Conservation (phyloP, 768 basidiomycete species). For the Phanerochaete carnosa region DNA sequence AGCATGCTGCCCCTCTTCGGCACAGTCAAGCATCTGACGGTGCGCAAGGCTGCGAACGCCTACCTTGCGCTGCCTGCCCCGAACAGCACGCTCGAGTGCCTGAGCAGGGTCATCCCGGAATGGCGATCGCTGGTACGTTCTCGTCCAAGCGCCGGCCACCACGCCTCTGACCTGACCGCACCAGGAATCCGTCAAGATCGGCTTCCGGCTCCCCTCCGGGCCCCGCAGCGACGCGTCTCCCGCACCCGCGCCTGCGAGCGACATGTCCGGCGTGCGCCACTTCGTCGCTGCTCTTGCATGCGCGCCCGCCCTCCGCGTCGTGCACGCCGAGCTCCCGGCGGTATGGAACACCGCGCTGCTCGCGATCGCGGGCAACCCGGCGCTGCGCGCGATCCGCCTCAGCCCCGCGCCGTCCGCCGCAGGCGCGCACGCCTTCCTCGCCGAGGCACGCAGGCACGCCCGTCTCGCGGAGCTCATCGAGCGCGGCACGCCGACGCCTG, state of each 20-base stretch:
- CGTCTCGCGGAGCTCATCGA: conserved; percentile 52
- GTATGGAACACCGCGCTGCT: conserved; percentile 58
- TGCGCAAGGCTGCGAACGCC: conserved; percentile 46
- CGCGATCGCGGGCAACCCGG: conserved; percentile 38
- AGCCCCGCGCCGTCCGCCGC: conserved; percentile 31
- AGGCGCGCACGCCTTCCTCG: conserved; percentile 54
- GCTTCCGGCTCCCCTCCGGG: conserved; percentile 51
- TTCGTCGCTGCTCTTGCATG: conserved; percentile 37
- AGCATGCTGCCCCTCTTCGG: conserved; percentile 21
- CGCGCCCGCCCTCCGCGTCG: conserved; percentile 41
- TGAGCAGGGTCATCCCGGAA: conserved; percentile 40
- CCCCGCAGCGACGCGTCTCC: conserved; percentile 11
- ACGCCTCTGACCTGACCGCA: background rate
- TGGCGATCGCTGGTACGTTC: conserved; percentile 50
- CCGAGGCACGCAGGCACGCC: conserved; percentile 49
- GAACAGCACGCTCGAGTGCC: conserved; percentile 39
- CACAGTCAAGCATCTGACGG: conserved; percentile 41
- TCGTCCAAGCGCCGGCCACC: background rate
- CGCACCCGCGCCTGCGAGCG: background rate
- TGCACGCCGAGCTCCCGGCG: conserved; percentile 53
- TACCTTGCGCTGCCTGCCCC: conserved; percentile 55
- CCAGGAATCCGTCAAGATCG: conserved; percentile 52
- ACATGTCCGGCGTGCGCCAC: background rate
- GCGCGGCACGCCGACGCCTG: conserved; percentile 40
- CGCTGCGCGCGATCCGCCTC: conserved; percentile 42